Base-by-base conservation (phyloP, 257 asterid species). In the Solanum etuberosum region DNA sequence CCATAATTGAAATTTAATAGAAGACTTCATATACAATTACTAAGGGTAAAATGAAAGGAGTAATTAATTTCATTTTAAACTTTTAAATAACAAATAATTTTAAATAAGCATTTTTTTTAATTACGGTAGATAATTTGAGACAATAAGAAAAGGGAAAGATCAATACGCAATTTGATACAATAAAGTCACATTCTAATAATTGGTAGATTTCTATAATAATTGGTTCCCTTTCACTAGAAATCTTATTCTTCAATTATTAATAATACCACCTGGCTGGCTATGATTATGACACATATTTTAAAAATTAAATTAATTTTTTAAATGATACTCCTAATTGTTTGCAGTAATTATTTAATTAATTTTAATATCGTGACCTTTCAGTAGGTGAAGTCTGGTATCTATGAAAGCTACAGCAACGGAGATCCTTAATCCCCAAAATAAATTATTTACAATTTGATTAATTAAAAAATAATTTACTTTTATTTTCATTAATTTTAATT, bases 381-480 rank as follows among this genome's bases (percentile, higher is more conserved):
- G 92, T 89, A 61, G 93, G 91, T 90, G 90, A 76, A 91, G 89
- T 89, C 84, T 90, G 89, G 89, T 90, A 86, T 31, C 7, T 43
- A 46, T 71, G 94, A 93, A 92, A 93, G 94, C 89, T 89, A 92
- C 93, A 68, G 78, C 91, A 90, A 89, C 88, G 92, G 89, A 86
- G 89, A 89, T 80, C 67, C 29, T 43, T 43, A 46, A 16, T 43
- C 84, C 84, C 38, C 6, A 25, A 43, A 37, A 21, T 37, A 14
- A 74, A 43, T 43, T 3, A 80, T 9, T 27, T 43, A 80, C 27
- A 80, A 80, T 80, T 46, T 80, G 10, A 27, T 46, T 43, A 25
- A 78, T 16, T 73, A 38, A 74, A 23, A 37, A 38, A 1, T 9
- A 20, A 35, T 8, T 34, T 34, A 72, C 2, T 35, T 18, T 8